These are phyloP conservation scores for Coemansia sp. DNA, from an alignment of 192 early-diverging fungal genomes.

Conservation along the genomic window DNA sequence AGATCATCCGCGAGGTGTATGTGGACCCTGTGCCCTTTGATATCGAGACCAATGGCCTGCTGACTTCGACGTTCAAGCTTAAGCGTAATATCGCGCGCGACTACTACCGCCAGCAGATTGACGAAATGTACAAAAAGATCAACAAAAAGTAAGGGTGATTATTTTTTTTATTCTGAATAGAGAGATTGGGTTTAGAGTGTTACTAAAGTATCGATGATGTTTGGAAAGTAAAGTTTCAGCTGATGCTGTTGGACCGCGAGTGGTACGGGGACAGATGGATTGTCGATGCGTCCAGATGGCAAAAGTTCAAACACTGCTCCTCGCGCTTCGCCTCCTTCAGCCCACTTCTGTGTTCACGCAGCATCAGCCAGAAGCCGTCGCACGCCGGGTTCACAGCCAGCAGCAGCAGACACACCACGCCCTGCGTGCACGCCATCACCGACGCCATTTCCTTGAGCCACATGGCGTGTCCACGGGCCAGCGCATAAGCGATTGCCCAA, in stretches of 20 bases:
- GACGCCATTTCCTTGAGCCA: conserved; percentile 23
- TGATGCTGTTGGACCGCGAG: conserved; percentile 16
- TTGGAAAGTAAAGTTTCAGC: too few species aligned
- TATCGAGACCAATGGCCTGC: conserved; percentile 71
- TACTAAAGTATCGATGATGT: too few species aligned
- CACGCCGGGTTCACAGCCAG: conserved; percentile 11
- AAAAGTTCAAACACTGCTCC: conserved; percentile 22
- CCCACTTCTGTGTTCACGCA: background rate
- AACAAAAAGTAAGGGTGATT: conserved; percentile 1
- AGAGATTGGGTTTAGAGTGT: too few species aligned
- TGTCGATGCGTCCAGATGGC: conserved; percentile 25
- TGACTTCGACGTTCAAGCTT: conserved; percentile 92
- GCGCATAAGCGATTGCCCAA: conserved; percentile 12
- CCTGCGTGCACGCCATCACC: conserved; percentile 15
- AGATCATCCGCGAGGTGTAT: conserved; percentile 67
- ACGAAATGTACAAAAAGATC: conserved; percentile 56
- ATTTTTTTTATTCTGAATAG: conserved; percentile 5
- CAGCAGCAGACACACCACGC: conserved; percentile 19
- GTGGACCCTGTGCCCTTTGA: conserved; percentile 69
- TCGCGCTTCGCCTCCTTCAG: background rate
- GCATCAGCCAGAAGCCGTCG: conserved; percentile 3
- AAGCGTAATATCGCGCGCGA: conserved; percentile 73
- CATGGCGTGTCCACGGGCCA: background rate
- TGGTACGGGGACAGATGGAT: conserved; percentile 44
- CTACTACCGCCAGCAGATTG: conserved; percentile 58